A percentile compares a stretch with the other conserved stretches of the same genome.
Conservation (phyloP, 352 stramenopile genomes). For the Thalassiosira exigua region DNA sequence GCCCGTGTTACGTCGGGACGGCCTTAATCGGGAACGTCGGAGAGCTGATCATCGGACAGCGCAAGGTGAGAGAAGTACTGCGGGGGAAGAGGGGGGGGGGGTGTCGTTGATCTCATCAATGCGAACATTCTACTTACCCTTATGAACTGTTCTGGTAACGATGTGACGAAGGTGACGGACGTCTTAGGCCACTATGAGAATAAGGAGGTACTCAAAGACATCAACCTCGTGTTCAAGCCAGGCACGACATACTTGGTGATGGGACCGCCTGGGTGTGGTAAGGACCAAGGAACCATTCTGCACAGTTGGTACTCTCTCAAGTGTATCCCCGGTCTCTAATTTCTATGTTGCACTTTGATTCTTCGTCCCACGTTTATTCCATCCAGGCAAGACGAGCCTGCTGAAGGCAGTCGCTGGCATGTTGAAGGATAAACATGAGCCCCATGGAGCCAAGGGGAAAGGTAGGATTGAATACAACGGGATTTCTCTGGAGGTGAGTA, state of each 20-base stretch:
- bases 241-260: constrained; percentile 67
- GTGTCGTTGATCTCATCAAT: background rate
- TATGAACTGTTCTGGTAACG: too few relatives aligned
- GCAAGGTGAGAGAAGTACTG: constrained; percentile 41
- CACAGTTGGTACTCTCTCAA: too few relatives aligned
- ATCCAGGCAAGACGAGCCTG: constrained; percentile 65
- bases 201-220: constrained; percentile 52
- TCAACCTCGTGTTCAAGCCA: constrained; percentile 62
- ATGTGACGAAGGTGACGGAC: constrained; percentile 37
- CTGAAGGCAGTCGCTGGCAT: constrained; percentile 64
- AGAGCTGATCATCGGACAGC: constrained; percentile 25
- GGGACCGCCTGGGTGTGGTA: constrained; percentile 67
- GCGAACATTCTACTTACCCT: too few relatives aligned
- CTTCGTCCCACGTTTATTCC: too few relatives aligned
- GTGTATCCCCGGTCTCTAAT: too few relatives aligned
- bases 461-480: constrained; percentile 75
- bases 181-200: constrained; percentile 50
- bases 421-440: constrained; percentile 20
- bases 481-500: constrained; percentile 49
- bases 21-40: constrained; percentile 30
- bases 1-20: constrained; percentile 46
- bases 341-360: too few relatives aligned
- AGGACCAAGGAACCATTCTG: too few relatives aligned
- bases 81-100: background rate
- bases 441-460: constrained; percentile 13